phyloP scores from a whole-genome alignment of 2,329 filamentous ascomycete genomes.

The Trichoderma harzianum region DNA sequence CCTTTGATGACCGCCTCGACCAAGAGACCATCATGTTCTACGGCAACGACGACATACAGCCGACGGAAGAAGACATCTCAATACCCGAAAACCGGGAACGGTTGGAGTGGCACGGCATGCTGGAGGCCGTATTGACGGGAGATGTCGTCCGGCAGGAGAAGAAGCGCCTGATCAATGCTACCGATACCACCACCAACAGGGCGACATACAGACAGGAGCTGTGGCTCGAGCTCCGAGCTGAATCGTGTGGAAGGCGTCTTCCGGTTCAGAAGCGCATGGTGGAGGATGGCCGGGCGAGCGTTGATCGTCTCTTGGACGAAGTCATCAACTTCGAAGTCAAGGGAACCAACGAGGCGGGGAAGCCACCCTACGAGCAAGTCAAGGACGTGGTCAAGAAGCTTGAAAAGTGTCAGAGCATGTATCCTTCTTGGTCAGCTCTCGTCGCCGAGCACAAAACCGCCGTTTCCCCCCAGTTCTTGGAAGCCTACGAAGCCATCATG shows the following conservation, averaged over 20 bases:
- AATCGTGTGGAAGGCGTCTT: conserved; percentile 76
- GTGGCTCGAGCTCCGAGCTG: conserved; percentile 85
- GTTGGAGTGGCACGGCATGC: conserved; percentile 97
- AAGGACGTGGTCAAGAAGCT: conserved; percentile 86
- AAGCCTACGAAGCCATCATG: conserved; percentile 84
- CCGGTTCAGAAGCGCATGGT: conserved; percentile 83
- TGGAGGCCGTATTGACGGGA: conserved; percentile 90
- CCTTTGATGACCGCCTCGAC: conserved; percentile 83
- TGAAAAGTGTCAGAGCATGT: conserved; percentile 81
- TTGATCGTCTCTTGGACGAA: conserved; percentile 76
- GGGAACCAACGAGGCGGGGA: conserved; percentile 86
- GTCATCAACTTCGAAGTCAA: conserved; percentile 94
- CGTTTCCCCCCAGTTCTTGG: conserved; percentile 70
- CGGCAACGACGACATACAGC: conserved; percentile 82
- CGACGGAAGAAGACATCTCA: conserved; percentile 83
- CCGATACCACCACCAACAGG: conserved; percentile 54
- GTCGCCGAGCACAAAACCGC: conserved; percentile 72
- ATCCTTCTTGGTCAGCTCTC: conserved; percentile 75
- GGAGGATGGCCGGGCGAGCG: conserved; percentile 72
- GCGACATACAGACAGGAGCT: conserved; percentile 73
- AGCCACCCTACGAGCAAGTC: conserved; percentile 83
- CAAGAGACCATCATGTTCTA: conserved; percentile 92
- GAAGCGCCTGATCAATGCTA: conserved; percentile 82
- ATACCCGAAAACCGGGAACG: conserved; percentile 85
- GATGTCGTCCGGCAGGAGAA: conserved; percentile 98